A percentile compares a stretch with the other conserved stretches of the same genome.
phyloP scores from a whole-genome alignment of 2,329 filamentous ascomycete species.

The Ophiostoma sp. region DNA sequence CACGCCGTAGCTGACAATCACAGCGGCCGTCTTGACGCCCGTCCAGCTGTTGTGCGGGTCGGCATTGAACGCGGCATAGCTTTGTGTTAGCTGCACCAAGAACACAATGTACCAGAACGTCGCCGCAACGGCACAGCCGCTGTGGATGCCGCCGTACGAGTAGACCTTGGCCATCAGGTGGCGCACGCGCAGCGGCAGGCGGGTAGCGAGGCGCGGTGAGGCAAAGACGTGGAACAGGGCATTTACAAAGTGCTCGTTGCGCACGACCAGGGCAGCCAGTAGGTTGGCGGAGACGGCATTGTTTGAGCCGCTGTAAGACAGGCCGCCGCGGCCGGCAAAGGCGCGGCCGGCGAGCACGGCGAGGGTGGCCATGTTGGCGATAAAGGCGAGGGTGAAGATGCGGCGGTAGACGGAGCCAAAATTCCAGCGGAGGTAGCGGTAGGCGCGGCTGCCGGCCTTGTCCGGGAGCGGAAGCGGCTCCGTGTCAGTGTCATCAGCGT shows the following conservation, averaged over 20 bases:
- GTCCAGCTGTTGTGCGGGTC: slow-evolving; percentile 14
- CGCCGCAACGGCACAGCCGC: slow-evolving; percentile 46
- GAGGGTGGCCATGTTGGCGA: slow-evolving; percentile 35
- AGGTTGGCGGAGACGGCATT: slow-evolving; percentile 39
- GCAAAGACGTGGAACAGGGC: slow-evolving; percentile 42
- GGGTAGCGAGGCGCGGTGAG: slow-evolving; percentile 24
- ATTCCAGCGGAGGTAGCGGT: slow-evolving; percentile 30
- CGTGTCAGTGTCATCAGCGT: not conserved
- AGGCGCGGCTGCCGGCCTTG: slow-evolving; percentile 11
- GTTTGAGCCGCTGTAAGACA: slow-evolving; percentile 28
- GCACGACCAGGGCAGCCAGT: slow-evolving; percentile 43
- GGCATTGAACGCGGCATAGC: slow-evolving; percentile 24
- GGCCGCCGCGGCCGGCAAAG: slow-evolving; percentile 9
- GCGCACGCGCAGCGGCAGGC: slow-evolving; percentile 41
- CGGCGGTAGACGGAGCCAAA: slow-evolving; percentile 38
- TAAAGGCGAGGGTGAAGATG: slow-evolving; percentile 39
- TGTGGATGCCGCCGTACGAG: slow-evolving; percentile 50
- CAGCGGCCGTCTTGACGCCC: slow-evolving; percentile 29
- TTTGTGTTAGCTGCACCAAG: slow-evolving; percentile 35
- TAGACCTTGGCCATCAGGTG: slow-evolving; percentile 47
- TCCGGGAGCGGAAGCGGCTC: not conserved
- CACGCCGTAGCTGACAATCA: slow-evolving; percentile 33
- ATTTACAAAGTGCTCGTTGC: slow-evolving; percentile 51
- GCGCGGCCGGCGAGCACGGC: slow-evolving; percentile 24
- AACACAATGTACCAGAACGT: slow-evolving; percentile 43